Evolutionary conservation across 2,329 filamentous ascomycete genomes (phyloP).

Genomic region (Ophiocordyceps camponoti-floridani): DNA sequence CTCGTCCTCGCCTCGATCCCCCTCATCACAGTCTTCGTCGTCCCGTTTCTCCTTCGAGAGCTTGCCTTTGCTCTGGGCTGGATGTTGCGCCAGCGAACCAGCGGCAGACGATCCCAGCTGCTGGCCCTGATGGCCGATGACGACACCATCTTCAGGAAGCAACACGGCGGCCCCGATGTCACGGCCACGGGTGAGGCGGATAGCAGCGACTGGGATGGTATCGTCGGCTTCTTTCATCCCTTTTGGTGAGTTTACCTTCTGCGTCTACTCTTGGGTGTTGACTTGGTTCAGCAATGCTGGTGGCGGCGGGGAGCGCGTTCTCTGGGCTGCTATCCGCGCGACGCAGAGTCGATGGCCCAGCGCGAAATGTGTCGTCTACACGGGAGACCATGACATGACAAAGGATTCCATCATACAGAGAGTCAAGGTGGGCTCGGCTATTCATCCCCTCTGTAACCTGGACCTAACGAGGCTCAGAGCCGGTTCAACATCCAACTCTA

Average conservation of each 20-base stretch:
- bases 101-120: constrained; percentile 40
- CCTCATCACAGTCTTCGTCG: constrained; percentile 8
- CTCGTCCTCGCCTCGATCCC: constrained; percentile 7
- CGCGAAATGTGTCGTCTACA: constrained; percentile 84
- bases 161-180: constrained; percentile 29
- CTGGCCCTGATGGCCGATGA: constrained; percentile 30
- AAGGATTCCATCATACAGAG: constrained; percentile 63
- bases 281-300: constrained; percentile 58
- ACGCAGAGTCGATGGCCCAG: constrained; percentile 80
- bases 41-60: constrained; percentile 8
- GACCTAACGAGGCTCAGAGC: constrained; percentile 25
- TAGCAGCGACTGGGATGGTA: constrained; percentile 55
- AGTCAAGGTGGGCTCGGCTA: constrained; percentile 41
- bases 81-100: constrained; percentile 44
- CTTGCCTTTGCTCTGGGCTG: constrained; percentile 35
- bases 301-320: constrained; percentile 83
- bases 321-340: constrained; percentile 88
- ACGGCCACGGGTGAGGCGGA: constrained; percentile 34
- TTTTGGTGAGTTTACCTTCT: constrained; percentile 55
- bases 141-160: constrained; percentile 18
- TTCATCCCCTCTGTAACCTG: too few species aligned
- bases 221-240: constrained; percentile 93
- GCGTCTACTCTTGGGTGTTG: constrained; percentile 2
- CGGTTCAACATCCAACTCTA: constrained; percentile 89
- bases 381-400: constrained; percentile 76